A percentile compares a stretch with the other conserved stretches of the same genome.
Evolutionary conservation across 208 protist species (phyloP).

Genomic region (Novymonas esmeraldas): DNA sequence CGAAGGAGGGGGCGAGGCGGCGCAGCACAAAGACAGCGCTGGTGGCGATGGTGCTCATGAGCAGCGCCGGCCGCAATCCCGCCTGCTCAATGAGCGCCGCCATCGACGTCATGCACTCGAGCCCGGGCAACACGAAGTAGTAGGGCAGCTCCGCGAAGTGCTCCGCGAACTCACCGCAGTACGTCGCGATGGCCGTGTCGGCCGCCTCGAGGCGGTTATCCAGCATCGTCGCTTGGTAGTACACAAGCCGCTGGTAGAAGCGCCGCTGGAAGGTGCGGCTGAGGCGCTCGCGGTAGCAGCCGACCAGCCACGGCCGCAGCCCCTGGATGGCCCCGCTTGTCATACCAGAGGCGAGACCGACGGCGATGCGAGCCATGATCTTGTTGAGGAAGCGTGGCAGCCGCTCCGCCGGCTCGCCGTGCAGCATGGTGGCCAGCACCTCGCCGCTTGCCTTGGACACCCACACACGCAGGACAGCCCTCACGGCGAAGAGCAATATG

Average conservation of each 20-base stretch:
- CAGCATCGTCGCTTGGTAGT: slow-evolving; percentile 81
- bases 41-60: slow-evolving; percentile 56
- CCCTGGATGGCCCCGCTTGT: slow-evolving; percentile 72
- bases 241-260: slow-evolving; percentile 80
- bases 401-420: slow-evolving; percentile 48
- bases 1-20: slow-evolving; percentile 67
- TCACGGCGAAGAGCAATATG: slow-evolving; percentile 81
- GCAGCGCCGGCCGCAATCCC: slow-evolving; percentile 39
- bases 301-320: slow-evolving; percentile 83
- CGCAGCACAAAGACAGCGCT: slow-evolving; percentile 64
- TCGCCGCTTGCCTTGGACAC: slow-evolving; percentile 66
- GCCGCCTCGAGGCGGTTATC: slow-evolving; percentile 75
- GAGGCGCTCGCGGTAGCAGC: slow-evolving; percentile 80
- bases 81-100: slow-evolving; percentile 66
- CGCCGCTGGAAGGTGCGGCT: slow-evolving; percentile 75
- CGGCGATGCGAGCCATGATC: slow-evolving; percentile 48
- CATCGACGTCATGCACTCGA: slow-evolving; percentile 66
- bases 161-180: slow-evolving; percentile 89
- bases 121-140: slow-evolving; percentile 80
- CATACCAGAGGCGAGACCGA: slow-evolving; percentile 46
- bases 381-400: slow-evolving; percentile 48
- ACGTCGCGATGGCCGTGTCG: slow-evolving; percentile 83
- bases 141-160: slow-evolving; percentile 91
- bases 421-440: slow-evolving; percentile 71
- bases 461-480: slow-evolving; percentile 72